These are phyloP conservation scores for Physcia stellaris DNA, from an alignment of 495 filamentous ascomycete genomes.

Conservation along the genomic window DNA sequence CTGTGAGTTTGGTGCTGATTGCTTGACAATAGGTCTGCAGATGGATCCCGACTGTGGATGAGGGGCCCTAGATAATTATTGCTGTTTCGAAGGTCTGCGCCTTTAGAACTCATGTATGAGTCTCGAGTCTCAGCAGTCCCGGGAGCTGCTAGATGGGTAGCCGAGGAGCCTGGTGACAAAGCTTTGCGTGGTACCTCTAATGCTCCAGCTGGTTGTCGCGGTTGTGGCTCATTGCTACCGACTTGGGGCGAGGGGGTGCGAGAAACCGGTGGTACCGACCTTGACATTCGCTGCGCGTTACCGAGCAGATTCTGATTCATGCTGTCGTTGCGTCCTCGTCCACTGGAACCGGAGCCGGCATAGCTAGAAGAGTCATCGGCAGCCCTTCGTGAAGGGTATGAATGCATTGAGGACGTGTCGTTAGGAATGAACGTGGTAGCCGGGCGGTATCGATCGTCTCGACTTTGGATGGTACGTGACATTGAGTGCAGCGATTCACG, in stretches of 20 bases:
- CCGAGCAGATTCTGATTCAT: conserved; percentile 46
- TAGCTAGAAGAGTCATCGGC: conserved; percentile 51
- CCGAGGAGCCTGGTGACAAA: conserved; percentile 8
- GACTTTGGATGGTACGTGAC: conserved; percentile 50
- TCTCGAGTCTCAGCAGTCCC: conserved; percentile 17
- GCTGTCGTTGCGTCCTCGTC: conserved; percentile 32
- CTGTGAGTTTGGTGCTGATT: conserved; percentile 16
- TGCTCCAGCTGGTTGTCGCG: conserved; percentile 10
- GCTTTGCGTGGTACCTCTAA: conserved; percentile 11
- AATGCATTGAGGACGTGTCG: conserved; percentile 47
- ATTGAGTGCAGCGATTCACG: conserved; percentile 75
- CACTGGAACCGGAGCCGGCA: conserved; percentile 36
- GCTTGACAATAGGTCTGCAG: conserved; percentile 13
- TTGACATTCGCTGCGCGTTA: conserved; percentile 53
- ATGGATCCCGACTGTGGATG: conserved; percentile 23
- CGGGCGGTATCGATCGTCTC: conserved; percentile 76
- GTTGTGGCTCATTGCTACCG: conserved; percentile 4
- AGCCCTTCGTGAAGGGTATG: conserved; percentile 28
- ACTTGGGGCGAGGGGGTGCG: conserved; percentile 14
- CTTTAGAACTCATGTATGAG: conserved; percentile 20
- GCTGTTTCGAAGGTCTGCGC: conserved; percentile 23
- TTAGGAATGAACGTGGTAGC: conserved; percentile 43
- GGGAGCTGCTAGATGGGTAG: conserved; percentile 14
- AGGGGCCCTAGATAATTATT: conserved; percentile 32
- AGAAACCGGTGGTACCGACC: conserved; percentile 39